Percentiles rank a stretch among this genome's conserved stretches.
Evolutionary conservation across 139 green algal genomes (phyloP).

Genomic region (Chlorella sp.): DNA sequence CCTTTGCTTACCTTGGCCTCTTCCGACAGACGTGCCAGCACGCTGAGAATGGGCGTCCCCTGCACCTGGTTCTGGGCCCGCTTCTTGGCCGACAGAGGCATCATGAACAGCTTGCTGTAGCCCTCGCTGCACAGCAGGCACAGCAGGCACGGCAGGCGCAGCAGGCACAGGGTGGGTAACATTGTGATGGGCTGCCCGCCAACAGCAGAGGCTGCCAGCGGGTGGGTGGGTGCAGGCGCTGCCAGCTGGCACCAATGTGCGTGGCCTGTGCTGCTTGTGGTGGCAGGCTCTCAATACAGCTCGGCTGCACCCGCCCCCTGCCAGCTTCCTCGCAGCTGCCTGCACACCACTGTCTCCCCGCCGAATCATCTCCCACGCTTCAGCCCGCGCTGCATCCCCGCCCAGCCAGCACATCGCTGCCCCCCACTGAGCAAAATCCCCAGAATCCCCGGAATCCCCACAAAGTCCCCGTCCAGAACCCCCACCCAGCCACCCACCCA

Average conservation of each 20-base stretch:
- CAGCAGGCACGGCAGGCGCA: too few species aligned
- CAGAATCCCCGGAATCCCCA: too few species aligned
- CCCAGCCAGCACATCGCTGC: background rate
- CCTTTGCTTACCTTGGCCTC: background rate
- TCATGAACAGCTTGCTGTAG: slow-evolving; percentile 71
- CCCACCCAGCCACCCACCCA: background rate
- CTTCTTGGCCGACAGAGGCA: slow-evolving; percentile 61
- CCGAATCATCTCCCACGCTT: too few species aligned
- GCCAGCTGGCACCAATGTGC: background rate
- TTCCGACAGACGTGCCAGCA: slow-evolving; percentile 35
- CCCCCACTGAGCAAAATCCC: background rate
- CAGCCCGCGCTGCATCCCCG: background rate
- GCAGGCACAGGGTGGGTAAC: too few species aligned
- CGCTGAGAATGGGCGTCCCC: slow-evolving; percentile 50
- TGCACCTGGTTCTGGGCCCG: slow-evolving; percentile 53
- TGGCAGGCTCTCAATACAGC: background rate
- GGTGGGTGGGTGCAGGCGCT: background rate
- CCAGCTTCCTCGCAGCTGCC: background rate
- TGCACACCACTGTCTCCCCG: background rate
- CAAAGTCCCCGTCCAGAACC: too few species aligned
- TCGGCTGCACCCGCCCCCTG: background rate
- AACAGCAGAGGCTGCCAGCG: background rate
- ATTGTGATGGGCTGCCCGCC: too few species aligned
- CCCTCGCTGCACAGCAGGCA: slow-evolving; percentile 55
- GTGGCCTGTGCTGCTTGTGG: too few species aligned